Base-by-base conservation (phyloP, 495 filamentous ascomycete genomes). In the Parmelia sp. region DNA sequence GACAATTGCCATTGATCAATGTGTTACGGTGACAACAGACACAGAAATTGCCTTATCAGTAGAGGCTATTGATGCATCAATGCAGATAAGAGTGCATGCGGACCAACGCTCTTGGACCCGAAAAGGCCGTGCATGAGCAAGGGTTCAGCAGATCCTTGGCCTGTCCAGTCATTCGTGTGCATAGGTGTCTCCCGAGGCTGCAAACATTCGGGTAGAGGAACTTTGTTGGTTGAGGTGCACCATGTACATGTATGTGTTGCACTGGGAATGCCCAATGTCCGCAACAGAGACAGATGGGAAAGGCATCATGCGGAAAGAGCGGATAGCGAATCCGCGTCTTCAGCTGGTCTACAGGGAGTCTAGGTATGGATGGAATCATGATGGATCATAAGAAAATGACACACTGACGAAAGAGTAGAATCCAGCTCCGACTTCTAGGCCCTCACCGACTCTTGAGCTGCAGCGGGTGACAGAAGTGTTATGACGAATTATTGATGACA, bases 81-180 rank as follows among this genome's bases (percentile, higher is more conserved):
- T 21, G 29, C 51, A 55, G 51, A 55, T 55, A 55, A 55, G 29
- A 55, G 29, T 55, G 6, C 51, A 33, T 55, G 51, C 51, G 51
- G 29, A 29, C 51, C 51, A 55, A 55, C 51, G 29, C 29, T 25
- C 15, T 31, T 55, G 29, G 27, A 21, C 51, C 51, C 51, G 51
- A 55, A 33, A n/a, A 3, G 51, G 6, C 51, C 51, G 27, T 55
- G 51, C 51, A 55, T 55, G 51, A 55, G 29, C 11, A 0, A n/a
- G 51, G 51, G 33, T 21, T 55, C 29, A 21, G 29, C 51, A 55
- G 51, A 55, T 55, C 51, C 21, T 55, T 25, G 4, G 17, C 51
- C 6, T 10, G 15, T 55, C 51, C 51, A 33, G 51, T 31, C 49
- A 31, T 53, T 0, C 14, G 5, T 40, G 17, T 55, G 51, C 51